Percentiles rank a stretch among this genome's conserved stretches.
Evolutionary conservation across 2,329 filamentous ascomycete genomes (phyloP).

Genomic region (Diaporthe sp.): DNA sequence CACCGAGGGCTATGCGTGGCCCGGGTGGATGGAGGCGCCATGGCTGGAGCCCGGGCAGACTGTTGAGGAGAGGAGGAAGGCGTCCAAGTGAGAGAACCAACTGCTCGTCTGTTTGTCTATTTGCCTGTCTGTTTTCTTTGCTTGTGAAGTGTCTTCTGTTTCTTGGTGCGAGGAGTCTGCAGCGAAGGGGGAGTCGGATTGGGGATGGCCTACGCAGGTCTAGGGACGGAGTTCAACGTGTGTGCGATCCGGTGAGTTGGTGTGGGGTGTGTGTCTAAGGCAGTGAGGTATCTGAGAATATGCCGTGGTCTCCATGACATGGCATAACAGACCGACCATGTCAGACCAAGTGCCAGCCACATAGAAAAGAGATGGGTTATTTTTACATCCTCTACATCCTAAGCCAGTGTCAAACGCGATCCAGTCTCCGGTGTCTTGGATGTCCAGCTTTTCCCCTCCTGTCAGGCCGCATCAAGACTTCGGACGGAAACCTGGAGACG

Average conservation of each 20-base stretch:
- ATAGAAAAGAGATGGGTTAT: slow-evolving; percentile 1
- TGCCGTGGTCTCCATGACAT: neutral
- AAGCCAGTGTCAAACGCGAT: slow-evolving; percentile 18
- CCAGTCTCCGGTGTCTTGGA: slow-evolving; percentile 14
- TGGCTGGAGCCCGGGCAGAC: slow-evolving; percentile 43
- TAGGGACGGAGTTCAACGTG: slow-evolving; percentile 8
- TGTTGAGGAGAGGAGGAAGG: neutral
- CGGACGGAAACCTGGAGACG: slow-evolving; percentile 27
- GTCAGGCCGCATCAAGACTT: slow-evolving; percentile 9
- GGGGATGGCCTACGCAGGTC: neutral
- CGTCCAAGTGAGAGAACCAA: neutral
- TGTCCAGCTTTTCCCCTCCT: slow-evolving; percentile 5
- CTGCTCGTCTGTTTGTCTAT: neutral
- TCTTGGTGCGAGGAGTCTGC: neutral
- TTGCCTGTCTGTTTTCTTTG: neutral
- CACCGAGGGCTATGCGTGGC: slow-evolving; percentile 56
- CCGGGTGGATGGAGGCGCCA: slow-evolving; percentile 60
- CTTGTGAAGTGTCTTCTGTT: neutral
- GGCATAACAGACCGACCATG: neutral
- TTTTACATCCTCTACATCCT: neutral
- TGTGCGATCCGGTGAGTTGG: neutral
- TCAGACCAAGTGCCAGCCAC: neutral
- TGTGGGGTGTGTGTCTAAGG: neutral
- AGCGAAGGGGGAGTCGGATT: neutral
- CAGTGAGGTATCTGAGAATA: neutral